Conservation (phyloP, 1,284 basidiomycete genomes). For the Sparassis latifolia region DNA sequence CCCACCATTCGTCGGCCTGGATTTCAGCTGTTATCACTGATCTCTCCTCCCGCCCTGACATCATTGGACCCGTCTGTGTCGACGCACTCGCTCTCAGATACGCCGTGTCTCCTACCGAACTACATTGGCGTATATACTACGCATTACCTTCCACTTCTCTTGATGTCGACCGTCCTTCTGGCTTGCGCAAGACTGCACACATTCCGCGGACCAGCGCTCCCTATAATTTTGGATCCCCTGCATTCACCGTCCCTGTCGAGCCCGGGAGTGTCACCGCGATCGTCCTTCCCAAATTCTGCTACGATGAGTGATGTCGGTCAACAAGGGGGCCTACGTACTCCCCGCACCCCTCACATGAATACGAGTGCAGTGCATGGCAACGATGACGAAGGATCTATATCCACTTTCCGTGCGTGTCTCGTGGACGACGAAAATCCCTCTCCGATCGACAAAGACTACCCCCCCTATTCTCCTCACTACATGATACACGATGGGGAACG, state of each 20-base stretch:
- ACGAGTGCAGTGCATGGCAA: neutral
- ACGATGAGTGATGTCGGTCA: neutral
- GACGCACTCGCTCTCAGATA: constrained; percentile 23
- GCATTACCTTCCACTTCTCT: constrained; percentile 39
- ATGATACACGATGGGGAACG: too few species aligned
- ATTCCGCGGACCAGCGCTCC: constrained; percentile 51
- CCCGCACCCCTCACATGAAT: neutral
- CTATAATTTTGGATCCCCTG: constrained; percentile 62
- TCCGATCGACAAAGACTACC: too few species aligned
- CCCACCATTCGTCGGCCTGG: constrained; percentile 74
- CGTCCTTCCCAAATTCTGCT: neutral
- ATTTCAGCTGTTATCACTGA: constrained; percentile 78
- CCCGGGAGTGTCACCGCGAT: too few species aligned
- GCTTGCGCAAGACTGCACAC: constrained; percentile 25
- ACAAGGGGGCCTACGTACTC: neutral
- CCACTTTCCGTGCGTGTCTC: constrained; percentile 1
- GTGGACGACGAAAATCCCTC: neutral
- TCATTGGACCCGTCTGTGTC: constrained; percentile 9
- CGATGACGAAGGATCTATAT: constrained; percentile 5
- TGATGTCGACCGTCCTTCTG: constrained; percentile 28
- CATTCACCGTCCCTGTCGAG: constrained; percentile 21
- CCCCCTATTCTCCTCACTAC: too few species aligned
- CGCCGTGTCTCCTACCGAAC: constrained; percentile 49
- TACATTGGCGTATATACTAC: constrained; percentile 42
- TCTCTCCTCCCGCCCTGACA: constrained; percentile 30